Base-by-base conservation (phyloP, 768 basidiomycete species). In the Mycena alexandri region DNA sequence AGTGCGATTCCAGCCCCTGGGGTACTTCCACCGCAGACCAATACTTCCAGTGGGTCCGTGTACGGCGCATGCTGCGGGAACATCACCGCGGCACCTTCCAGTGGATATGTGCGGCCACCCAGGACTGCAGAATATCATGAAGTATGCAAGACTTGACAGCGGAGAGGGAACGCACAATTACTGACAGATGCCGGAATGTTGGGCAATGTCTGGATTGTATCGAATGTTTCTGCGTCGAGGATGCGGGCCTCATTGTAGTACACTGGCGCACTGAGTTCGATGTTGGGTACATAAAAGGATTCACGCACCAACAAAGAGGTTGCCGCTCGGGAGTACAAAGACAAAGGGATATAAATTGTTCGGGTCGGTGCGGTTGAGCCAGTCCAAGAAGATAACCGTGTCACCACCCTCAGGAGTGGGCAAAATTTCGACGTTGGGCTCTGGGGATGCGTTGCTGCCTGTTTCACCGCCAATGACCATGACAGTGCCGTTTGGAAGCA, bases 201-300 rank as follows among this genome's bases (percentile, higher is more conserved):
- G 16, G 93, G 93, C 6, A 93, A 76, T 10, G 80, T 77, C 5
- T 77, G 77, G 59, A 88, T 75, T 0, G 93, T 93, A 21, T 82
- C 77, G 68, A 94, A 93, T 1, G 86, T 91, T 14, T 75, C 80
- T 0, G 90, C 88, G 63, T 93, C 85, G 25, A 94, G 80, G 63
- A 94, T 86, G 16, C 93, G 88, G 1, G 93, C 93, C 76, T 94
- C 90, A 68, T 94, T 94, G 80, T 89, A 93, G 73, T 94, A 93
- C 0, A 84, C 91, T 93, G 63, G n/a, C n/a, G n/a, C n/a, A n/a
- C n/a, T n/a, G n/a, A n/a, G n/a, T n/a, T n/a, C n/a, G n/a, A n/a
- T n/a, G n/a, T n/a, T n/a, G n/a, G n/a, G n/a, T n/a, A n/a, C n/a
- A n/a, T n/a, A n/a, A n/a, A n/a, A n/a, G n/a, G n/a, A n/a, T n/a